Percentiles rank a stretch among this genome's conserved stretches.
phyloP scores from a whole-genome alignment of 441 rosid species.

The Melastoma candidum region DNA sequence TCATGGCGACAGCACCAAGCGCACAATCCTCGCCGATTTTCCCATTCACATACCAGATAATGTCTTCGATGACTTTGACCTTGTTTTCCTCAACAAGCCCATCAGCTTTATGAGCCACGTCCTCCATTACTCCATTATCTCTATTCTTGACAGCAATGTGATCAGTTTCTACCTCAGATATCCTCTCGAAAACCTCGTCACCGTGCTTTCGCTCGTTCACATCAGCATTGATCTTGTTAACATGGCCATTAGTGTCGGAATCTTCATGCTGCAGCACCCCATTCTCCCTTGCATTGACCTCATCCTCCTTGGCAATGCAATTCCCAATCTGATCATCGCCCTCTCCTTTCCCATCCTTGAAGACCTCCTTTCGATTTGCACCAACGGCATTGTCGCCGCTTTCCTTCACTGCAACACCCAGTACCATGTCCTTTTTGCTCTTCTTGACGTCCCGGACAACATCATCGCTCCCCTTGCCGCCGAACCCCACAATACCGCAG shows the following conservation, averaged over 20 bases:
- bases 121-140: neutral
- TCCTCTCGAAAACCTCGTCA: neutral
- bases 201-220: too few species aligned
- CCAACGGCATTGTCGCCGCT: slow-evolving; percentile 15
- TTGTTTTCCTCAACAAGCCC: neutral
- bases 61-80: too few species aligned
- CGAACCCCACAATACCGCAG: slow-evolving; percentile 3
- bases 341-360: slow-evolving; percentile 1
- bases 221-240: neutral
- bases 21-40: too few species aligned
- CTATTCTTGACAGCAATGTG: neutral
- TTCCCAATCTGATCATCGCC: slow-evolving; percentile 1
- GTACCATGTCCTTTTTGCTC: slow-evolving; percentile 19
- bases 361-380: slow-evolving; percentile 12
- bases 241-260: neutral
- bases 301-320: neutral
- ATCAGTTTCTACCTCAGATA: neutral
- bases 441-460: neutral
- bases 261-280: neutral
- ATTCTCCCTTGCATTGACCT: slow-evolving; percentile 4
- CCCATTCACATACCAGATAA: too few species aligned
- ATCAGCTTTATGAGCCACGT: neutral
- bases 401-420: slow-evolving; percentile 18
- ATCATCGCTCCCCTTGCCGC: neutral
- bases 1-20: too few species aligned